Base-by-base conservation (phyloP, 1,284 basidiomycete genomes). In the Ceratobasidium sp. region DNA sequence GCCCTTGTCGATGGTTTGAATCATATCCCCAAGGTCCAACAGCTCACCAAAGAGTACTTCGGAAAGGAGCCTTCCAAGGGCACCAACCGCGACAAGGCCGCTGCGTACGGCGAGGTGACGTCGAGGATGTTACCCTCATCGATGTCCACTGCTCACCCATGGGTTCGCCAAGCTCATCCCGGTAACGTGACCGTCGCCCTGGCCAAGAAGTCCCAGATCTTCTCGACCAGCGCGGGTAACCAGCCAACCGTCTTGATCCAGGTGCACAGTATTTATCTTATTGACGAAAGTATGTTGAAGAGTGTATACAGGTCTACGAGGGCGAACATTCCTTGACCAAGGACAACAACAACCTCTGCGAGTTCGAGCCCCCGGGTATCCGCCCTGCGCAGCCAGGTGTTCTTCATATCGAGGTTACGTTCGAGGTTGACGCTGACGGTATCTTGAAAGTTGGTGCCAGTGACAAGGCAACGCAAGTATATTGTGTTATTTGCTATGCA, bases 51-150 rank as follows among this genome's bases (percentile, higher is more conserved):
- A 87, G 95, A 97, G 83, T 97, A 91, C 89, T 97, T 97, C 84
- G 93, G 94, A 85, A 97, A 95, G 88, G 96, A 97, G 85, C 94
- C 94, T 41, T 94, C 93, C 75, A 95, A 94, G 89, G 93, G 94
- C 81, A 96, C 96, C 86, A 97, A 98, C 89, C 95, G 96, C 71
- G 96, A 98, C 84, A 95, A 97, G 86, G 95, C 95, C 79, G 96
- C 97, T 81, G 96, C 97, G 64, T 98, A 97, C 83, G 97, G 97
- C 88, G 97, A 97, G 97, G 97, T 81, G 97, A 97, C 86, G 96
- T 99, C 82, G n/a, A n/a, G n/a, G n/a, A n/a, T n/a, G n/a, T n/a
- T n/a, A n/a, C n/a, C n/a, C n/a, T n/a, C n/a, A n/a, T n/a, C n/a
- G n/a, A n/a, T n/a, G n/a, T n/a, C n/a, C n/a, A n/a, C n/a, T n/a